Evolutionary conservation across 2,329 filamentous ascomycete species (phyloP).

Genomic region (Penicillium aurantiogriseum): DNA sequence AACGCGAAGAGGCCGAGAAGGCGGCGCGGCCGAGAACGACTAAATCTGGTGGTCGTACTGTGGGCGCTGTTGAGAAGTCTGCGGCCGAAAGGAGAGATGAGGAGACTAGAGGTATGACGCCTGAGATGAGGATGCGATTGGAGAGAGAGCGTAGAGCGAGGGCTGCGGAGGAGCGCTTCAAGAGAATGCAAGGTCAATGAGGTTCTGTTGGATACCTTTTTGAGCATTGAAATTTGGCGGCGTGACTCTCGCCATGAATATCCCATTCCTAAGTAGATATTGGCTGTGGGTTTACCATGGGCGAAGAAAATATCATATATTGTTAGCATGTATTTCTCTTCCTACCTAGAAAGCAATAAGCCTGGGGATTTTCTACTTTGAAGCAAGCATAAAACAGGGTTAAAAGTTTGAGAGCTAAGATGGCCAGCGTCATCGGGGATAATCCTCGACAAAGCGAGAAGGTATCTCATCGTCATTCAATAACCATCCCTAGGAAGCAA

Average conservation of each 20-base stretch:
- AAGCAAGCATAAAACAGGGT: neutral
- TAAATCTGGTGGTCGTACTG: conserved; percentile 53
- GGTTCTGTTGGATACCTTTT: neutral
- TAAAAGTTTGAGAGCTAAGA: neutral
- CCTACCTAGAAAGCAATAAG: neutral
- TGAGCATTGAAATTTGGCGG: neutral
- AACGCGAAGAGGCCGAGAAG: conserved; percentile 57
- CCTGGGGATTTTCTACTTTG: neutral
- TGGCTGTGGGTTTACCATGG: neutral
- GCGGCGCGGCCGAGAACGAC: conserved; percentile 47
- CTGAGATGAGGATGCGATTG: conserved; percentile 78
- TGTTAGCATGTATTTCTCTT: neutral
- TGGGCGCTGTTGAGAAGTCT: conserved; percentile 66
- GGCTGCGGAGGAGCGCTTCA: conserved; percentile 85
- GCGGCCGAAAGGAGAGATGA: conserved; percentile 79
- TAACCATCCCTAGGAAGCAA: conserved; percentile 1
- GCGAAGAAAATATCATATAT: neutral
- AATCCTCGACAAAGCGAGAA: neutral
- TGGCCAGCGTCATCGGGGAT: neutral
- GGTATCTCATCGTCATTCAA: neutral
- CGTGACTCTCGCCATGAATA: neutral
- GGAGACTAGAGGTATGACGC: conserved; percentile 78
- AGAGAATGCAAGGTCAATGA: conserved; percentile 56
- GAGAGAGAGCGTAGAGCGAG: conserved; percentile 87
- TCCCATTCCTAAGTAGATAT: neutral